Conservation (phyloP, 345 rosid genomes). For the Populus davidiana region DNA sequence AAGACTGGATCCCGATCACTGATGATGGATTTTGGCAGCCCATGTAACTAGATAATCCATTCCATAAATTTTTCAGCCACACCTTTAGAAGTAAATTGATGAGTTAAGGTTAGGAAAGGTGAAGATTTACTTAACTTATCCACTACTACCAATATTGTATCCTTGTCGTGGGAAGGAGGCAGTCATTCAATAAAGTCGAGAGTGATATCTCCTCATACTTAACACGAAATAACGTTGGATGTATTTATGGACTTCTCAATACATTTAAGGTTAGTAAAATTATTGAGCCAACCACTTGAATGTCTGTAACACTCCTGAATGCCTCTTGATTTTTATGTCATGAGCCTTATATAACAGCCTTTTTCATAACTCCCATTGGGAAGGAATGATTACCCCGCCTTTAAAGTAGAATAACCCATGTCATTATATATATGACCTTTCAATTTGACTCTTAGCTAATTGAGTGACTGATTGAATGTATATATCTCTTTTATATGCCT, state of each 20-base stretch:
- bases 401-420: no score
- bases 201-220: no score
- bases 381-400: background rate
- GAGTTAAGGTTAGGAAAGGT: no score
- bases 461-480: no score
- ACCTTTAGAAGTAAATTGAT: no score
- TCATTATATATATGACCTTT: fast-evolving
- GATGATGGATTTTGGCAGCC: fast-evolving
- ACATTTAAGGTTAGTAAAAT: background rate
- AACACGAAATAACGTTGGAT: fast-evolving
- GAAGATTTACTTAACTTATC: no score
- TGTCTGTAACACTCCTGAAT: background rate
- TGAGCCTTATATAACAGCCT: fast-evolving
- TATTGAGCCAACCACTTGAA: no score
- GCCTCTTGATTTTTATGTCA: background rate
- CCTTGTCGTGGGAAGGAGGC: fast-evolving
- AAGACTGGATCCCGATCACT: fast-evolving
- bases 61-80: no score
- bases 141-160: no score
- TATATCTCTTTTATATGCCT: background rate
- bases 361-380: fast-evolving
- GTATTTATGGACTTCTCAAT: fast-evolving
- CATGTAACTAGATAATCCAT: no score
- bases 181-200: no score
- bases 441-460: fast-evolving